Conservation (phyloP, 2,329 filamentous ascomycete species). For the Aspergillus neoniger region DNA sequence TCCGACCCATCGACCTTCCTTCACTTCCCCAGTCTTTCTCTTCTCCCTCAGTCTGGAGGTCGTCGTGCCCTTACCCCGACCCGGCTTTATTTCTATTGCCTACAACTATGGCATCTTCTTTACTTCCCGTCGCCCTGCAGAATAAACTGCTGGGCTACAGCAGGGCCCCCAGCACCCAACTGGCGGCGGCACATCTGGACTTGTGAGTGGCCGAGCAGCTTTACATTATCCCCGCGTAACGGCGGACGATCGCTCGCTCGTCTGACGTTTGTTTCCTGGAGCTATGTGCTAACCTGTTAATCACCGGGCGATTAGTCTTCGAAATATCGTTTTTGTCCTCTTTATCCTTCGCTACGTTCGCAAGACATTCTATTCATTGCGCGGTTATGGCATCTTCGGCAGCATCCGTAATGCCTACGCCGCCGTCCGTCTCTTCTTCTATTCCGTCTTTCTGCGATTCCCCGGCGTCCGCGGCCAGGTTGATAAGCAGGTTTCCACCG, state of each 20-base stretch:
- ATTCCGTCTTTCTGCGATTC: conserved; percentile 80
- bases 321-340: conserved; percentile 84
- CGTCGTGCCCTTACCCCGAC: conserved; percentile 9
- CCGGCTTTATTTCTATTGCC: background rate
- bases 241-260: background rate
- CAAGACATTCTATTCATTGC: conserved; percentile 78
- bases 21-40: conserved; percentile 13
- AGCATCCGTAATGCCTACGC: conserved; percentile 74
- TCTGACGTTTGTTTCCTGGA: background rate
- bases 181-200: conserved; percentile 44
- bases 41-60: conserved; percentile 6
- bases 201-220: conserved; percentile 38
- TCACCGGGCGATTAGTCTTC: conserved; percentile 57
- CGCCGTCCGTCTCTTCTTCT: conserved; percentile 70
- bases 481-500: conserved; percentile 77
- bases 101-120: conserved; percentile 41
- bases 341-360: conserved; percentile 84
- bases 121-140: conserved; percentile 47
- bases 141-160: conserved; percentile 46
- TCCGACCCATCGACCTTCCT: conserved; percentile 19
- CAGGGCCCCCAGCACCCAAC: conserved; percentile 35
- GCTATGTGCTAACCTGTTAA: conserved; percentile 12
- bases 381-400: conserved; percentile 83
- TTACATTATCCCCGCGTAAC: background rate
- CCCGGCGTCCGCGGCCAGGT: conserved; percentile 87